Percentiles rank a stretch among this genome's conserved stretches.
These are phyloP conservation scores for Colletotrichum graminicola DNA, from an alignment of 2,329 filamentous ascomycete genomes.

Conservation along the genomic window DNA sequence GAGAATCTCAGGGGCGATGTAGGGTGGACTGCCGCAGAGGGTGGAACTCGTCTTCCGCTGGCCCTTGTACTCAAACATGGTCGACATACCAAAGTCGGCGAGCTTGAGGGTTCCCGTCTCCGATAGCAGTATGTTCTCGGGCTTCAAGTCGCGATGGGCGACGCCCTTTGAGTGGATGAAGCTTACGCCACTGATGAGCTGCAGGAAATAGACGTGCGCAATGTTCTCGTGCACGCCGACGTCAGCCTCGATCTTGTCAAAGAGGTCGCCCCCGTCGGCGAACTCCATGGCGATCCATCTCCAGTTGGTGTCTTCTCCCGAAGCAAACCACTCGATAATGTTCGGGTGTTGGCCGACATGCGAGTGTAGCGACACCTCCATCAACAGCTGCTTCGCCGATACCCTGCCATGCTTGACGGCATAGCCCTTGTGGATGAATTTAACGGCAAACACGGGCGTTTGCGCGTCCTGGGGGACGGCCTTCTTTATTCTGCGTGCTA, in stretches of 20 bases:
- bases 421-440: slow-evolving; percentile 98
- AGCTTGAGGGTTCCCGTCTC: slow-evolving; percentile 89
- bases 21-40: slow-evolving; percentile 95
- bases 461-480: slow-evolving; percentile 79
- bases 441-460: slow-evolving; percentile 91
- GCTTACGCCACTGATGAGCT: slow-evolving; percentile 88
- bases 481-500: slow-evolving; percentile 82
- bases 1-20: slow-evolving; percentile 94
- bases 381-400: slow-evolving; percentile 87
- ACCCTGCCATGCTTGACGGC: slow-evolving; percentile 90
- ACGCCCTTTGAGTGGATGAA: slow-evolving; percentile 98
- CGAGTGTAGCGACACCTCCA: slow-evolving; percentile 91
- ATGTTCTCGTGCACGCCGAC: slow-evolving; percentile 95
- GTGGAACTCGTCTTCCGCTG: slow-evolving; percentile 85
- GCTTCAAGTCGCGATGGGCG: slow-evolving; percentile 91
- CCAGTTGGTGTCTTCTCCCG: slow-evolving; percentile 88
- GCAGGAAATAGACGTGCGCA: slow-evolving; percentile 95
- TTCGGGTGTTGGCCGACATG: slow-evolving; percentile 91
- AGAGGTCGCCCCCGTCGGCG: slow-evolving; percentile 93
- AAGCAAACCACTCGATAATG: slow-evolving; percentile 92
- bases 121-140: slow-evolving; percentile 94
- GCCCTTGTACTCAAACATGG: slow-evolving; percentile 91
- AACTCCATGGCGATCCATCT: slow-evolving; percentile 99
- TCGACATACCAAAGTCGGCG: slow-evolving; percentile 96
- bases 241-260: slow-evolving; percentile 99